phyloP scores from a whole-genome alignment of 306 rosid species.

The Cicer pinnatifidum region DNA sequence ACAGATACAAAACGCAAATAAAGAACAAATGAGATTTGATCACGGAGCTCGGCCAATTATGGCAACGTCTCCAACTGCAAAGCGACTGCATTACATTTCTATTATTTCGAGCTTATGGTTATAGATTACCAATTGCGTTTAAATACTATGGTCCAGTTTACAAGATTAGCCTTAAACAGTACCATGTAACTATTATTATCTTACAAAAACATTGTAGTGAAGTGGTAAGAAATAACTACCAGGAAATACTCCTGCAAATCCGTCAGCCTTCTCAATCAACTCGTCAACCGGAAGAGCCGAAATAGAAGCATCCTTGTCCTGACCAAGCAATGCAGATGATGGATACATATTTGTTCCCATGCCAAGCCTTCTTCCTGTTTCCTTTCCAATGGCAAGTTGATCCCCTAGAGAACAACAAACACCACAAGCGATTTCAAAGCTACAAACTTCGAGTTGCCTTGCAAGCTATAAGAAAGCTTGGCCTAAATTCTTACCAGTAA shows the following conservation, averaged over 20 bases:
- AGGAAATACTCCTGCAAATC: constrained; percentile 98
- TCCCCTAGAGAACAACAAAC: constrained; percentile 61
- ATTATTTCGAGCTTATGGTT: too few species aligned
- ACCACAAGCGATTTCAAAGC: constrained; percentile 22
- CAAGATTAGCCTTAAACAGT: too few species aligned
- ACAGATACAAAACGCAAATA: too few species aligned
- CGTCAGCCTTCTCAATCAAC: constrained; percentile 94
- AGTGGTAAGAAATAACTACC: constrained; percentile 50
- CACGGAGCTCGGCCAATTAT: too few species aligned
- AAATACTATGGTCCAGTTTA: too few species aligned
- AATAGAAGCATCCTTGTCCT: constrained; percentile 74
- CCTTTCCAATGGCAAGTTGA: constrained; percentile 95
- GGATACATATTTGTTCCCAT: constrained; percentile 99
- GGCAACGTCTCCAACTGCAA: too few species aligned
- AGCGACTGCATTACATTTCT: too few species aligned
- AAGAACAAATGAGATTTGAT: too few species aligned
- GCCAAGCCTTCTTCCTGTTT: constrained; percentile 94
- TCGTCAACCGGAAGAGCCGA: constrained; percentile 87
- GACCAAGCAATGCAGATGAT: constrained; percentile 90
- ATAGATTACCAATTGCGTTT: too few species aligned
- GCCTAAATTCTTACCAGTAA: constrained; percentile 65
- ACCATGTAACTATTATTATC: not conserved
- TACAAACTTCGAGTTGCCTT: constrained; percentile 4
- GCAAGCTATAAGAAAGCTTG: constrained; percentile 22
- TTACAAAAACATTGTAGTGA: not conserved